Evolutionary conservation across 148 eudicot genomes (phyloP).

Genomic region (Vaccinium myrtillus): DNA sequence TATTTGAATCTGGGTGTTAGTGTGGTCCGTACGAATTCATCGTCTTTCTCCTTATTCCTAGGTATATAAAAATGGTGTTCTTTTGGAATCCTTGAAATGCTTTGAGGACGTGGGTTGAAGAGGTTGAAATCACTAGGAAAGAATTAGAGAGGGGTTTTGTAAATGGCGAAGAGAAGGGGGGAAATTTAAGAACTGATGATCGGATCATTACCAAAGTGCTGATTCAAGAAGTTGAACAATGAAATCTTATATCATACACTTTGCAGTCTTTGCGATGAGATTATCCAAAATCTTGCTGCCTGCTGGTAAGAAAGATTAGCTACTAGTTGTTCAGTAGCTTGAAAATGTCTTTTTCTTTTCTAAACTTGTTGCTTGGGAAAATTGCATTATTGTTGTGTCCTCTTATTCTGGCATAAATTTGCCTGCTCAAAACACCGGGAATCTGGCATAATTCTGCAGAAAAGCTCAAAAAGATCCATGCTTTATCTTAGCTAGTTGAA

Average conservation of each 20-base stretch:
- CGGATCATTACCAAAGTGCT: background rate
- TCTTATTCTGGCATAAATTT: background rate
- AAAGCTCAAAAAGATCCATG: background rate
- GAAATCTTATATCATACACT: background rate
- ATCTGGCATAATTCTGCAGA: background rate
- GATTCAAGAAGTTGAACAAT: background rate
- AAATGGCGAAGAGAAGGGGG: too few species aligned
- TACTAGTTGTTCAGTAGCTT: conserved; percentile 1
- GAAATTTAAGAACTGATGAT: background rate
- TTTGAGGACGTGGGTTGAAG: background rate
- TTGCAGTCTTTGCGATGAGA: background rate
- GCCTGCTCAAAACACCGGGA: background rate
- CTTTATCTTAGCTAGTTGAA: background rate
- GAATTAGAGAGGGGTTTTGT: background rate
- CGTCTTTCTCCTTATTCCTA: background rate
- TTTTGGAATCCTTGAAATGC: background rate
- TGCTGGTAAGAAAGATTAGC: conserved; percentile 7
- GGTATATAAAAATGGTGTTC: background rate
- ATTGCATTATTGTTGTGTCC: background rate
- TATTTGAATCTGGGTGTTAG: background rate
- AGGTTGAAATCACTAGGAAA: background rate
- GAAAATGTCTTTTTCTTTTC: background rate
- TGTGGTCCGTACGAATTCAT: background rate
- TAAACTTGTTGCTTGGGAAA: conserved; percentile 6
- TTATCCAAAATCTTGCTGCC: background rate